A percentile compares a stretch with the other conserved stretches of the same genome.
Conservation (phyloP, 495 filamentous ascomycete genomes). For the Neurospora pannonica region DNA sequence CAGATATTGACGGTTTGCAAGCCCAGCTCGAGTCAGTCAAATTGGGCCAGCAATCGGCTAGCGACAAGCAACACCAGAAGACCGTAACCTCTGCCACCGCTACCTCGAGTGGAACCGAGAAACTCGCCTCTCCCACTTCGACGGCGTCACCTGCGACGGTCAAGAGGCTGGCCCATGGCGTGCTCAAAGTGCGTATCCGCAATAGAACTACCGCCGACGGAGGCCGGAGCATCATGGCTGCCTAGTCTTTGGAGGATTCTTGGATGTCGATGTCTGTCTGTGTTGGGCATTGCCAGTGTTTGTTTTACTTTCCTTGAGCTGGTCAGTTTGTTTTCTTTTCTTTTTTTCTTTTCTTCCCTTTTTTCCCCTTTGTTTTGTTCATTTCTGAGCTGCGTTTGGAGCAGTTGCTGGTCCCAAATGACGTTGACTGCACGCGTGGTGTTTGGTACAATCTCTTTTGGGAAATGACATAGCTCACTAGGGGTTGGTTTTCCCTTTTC, state of each 20-base stretch:
- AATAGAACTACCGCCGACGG: conserved; percentile 47
- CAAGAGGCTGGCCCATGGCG: conserved; percentile 34
- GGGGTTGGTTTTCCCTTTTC: not conserved
- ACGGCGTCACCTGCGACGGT: conserved; percentile 4
- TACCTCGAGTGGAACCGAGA: not conserved
- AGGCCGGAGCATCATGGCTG: conserved; percentile 44
- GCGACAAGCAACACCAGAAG: not conserved
- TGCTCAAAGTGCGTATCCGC: conserved; percentile 44
- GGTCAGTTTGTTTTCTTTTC: not conserved
- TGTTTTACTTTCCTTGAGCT: not conserved
- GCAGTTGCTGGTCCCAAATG: not conserved
- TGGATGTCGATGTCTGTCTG: not conserved
- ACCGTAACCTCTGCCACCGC: not conserved
- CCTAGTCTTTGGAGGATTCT: conserved; percentile 11
- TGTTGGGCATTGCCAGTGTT: not conserved
- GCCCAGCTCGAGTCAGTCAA: not conserved
- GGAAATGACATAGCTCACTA: not conserved
- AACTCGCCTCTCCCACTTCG: not conserved
- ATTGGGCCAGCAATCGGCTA: not conserved
- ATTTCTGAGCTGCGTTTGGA: not conserved
- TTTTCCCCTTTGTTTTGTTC: not conserved
- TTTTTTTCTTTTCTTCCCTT: not conserved
- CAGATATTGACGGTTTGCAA: not conserved
- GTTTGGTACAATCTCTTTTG: not conserved
- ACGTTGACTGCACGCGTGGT: not conserved